phyloP scores from a whole-genome alignment of 1,284 basidiomycete genomes.

The Hemileia vastatrix region DNA sequence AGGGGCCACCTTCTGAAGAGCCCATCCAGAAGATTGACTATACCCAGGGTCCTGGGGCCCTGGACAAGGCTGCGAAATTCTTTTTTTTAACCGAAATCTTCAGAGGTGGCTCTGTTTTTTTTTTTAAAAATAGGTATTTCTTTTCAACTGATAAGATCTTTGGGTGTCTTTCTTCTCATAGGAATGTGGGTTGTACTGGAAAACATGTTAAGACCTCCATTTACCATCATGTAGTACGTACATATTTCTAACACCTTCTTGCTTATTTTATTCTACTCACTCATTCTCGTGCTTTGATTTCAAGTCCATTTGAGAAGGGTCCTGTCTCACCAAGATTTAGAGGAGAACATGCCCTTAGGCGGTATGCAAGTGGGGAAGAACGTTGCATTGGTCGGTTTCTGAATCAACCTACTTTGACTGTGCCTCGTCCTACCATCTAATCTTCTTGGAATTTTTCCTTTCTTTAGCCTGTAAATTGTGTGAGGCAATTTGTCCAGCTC shows the following conservation, averaged over 20 bases:
- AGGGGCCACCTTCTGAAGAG: neutral
- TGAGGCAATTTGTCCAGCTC: slow-evolving; percentile 98
- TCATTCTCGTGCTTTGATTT: slow-evolving; percentile 20
- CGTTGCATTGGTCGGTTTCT: slow-evolving; percentile 76
- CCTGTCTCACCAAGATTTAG: slow-evolving; percentile 95
- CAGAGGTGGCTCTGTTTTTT: slow-evolving; percentile 56
- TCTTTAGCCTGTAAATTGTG: slow-evolving; percentile 88
- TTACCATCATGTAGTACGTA: slow-evolving; percentile 74
- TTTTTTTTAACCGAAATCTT: slow-evolving; percentile 99
- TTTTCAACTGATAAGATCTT: neutral
- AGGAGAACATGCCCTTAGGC: slow-evolving; percentile 94
- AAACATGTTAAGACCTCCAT: slow-evolving; percentile 72
- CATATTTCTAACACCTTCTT: neutral
- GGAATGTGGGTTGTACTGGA: slow-evolving; percentile 99
- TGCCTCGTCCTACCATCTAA: no score
- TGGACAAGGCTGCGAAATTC: slow-evolving; percentile 89
- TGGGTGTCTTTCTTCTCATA: slow-evolving; percentile 40
- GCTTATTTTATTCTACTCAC: slow-evolving; percentile 4
- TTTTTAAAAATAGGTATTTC: neutral
- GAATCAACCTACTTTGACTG: neutral
- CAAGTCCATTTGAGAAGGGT: slow-evolving; percentile 73
- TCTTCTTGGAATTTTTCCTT: neutral
- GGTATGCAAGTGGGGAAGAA: slow-evolving; percentile 98
- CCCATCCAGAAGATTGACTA: slow-evolving; percentile 39
- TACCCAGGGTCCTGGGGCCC: slow-evolving; percentile 65